These are phyloP conservation scores for Teratosphaeria destructans DNA, from an alignment of 2,329 filamentous ascomycete genomes.

Conservation along the genomic window DNA sequence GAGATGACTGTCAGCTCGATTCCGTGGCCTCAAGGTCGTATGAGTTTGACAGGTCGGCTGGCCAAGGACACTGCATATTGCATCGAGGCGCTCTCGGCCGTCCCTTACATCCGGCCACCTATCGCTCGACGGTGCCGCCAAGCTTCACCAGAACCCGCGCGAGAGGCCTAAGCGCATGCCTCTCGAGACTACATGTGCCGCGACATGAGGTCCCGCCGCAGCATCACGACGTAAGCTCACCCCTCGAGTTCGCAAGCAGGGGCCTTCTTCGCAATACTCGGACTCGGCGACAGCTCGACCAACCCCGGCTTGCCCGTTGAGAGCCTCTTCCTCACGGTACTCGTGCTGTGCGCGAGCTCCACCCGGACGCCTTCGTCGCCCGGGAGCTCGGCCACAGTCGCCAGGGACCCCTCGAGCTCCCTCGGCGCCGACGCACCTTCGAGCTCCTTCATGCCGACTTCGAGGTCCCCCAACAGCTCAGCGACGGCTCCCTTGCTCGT, in stretches of 20 bases:
- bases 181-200: no score
- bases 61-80: no score
- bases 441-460: constrained; percentile 2
- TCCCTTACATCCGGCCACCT: no score
- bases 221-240: background rate
- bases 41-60: no score
- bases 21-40: no score
- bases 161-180: no score
- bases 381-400: background rate
- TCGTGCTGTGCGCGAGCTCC: background rate
- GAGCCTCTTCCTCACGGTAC: background rate
- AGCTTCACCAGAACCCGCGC: no score
- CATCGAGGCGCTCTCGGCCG: no score
- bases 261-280: background rate
- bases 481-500: constrained; percentile 2
- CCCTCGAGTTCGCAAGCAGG: background rate
- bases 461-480: constrained; percentile 2
- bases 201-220: background rate
- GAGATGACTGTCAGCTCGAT: no score
- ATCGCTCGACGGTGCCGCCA: no score
- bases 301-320: background rate
- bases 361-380: background rate
- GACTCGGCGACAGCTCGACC: background rate
- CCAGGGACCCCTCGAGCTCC: background rate
- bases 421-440: background rate